Evolutionary conservation across 306 rosid genomes (phyloP).

Genomic region (Prosopis cineraria): DNA sequence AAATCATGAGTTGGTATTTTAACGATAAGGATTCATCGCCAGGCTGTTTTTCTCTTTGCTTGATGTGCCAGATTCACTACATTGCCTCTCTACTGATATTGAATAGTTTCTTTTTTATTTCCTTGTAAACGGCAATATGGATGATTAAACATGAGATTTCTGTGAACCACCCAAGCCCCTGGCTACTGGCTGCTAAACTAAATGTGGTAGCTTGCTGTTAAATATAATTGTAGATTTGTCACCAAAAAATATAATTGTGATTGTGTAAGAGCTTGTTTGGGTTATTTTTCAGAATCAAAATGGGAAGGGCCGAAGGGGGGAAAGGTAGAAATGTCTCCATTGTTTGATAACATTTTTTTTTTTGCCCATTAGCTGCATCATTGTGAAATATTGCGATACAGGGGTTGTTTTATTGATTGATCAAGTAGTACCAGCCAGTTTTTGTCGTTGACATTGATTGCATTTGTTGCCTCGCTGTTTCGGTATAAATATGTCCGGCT

Average conservation of each 20-base stretch:
- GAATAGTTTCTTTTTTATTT: no score
- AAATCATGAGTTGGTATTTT: not conserved
- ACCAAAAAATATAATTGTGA: no score
- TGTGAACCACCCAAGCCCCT: no score
- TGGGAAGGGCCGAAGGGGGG: not conserved
- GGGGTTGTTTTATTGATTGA: not conserved
- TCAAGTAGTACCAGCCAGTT: not conserved
- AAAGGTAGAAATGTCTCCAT: not conserved
- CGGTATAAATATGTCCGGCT: not conserved
- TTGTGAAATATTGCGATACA: not conserved
- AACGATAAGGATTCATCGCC: no score
- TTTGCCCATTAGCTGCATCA: not conserved
- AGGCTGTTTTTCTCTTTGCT: no score
- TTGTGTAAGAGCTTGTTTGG: not conserved
- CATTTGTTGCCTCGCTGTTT: not conserved
- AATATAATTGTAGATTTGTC: not conserved
- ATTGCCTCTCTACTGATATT: no score
- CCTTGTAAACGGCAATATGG: no score
- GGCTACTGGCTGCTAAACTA: not conserved
- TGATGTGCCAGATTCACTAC: no score
- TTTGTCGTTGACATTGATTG: not conserved
- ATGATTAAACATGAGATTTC: no score
- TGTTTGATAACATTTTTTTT: not conserved
- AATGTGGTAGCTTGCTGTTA: conserved; percentile 3
- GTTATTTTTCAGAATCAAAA: not conserved